Percentiles rank a stretch among this genome's conserved stretches.
phyloP scores from a whole-genome alignment of 192 early-diverging fungal genomes.

The Pilobolus umbonatus region DNA sequence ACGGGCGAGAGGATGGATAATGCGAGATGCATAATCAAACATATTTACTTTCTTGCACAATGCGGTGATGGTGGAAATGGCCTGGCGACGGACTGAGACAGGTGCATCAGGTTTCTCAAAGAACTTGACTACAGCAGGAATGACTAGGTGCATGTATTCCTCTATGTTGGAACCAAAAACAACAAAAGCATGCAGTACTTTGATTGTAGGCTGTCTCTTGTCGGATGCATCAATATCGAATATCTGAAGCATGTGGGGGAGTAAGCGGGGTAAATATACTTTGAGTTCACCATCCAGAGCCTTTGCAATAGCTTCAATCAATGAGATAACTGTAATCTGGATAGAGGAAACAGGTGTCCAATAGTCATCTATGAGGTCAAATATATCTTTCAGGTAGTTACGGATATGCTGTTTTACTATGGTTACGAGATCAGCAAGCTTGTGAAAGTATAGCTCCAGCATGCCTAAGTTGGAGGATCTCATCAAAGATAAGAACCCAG shows the following conservation, averaged over 20 bases:
- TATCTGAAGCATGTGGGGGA: constrained; percentile 81
- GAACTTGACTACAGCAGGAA: constrained; percentile 75
- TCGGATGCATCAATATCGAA: constrained; percentile 78
- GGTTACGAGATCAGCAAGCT: constrained; percentile 74
- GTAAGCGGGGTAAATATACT: constrained; percentile 69
- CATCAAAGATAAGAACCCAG: constrained; percentile 87
- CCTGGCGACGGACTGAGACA: constrained; percentile 49
- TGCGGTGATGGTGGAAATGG: constrained; percentile 67
- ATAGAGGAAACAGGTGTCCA: constrained; percentile 65
- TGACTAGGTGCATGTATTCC: constrained; percentile 87
- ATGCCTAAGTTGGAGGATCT: constrained; percentile 67
- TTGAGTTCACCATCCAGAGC: constrained; percentile 89
- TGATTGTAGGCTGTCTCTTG: constrained; percentile 53
- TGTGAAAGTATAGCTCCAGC: constrained; percentile 89
- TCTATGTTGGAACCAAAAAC: constrained; percentile 86
- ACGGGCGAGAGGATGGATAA: constrained; percentile 80
- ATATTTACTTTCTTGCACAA: constrained; percentile 77
- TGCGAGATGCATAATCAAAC: constrained; percentile 79
- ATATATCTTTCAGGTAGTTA: constrained; percentile 76
- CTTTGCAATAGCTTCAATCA: constrained; percentile 82
- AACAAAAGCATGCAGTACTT: constrained; percentile 72
- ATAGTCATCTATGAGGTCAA: constrained; percentile 74
- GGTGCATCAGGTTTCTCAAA: constrained; percentile 73
- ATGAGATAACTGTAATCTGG: constrained; percentile 77
- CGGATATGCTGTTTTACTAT: constrained; percentile 88